phyloP scores from a whole-genome alignment of 352 stramenopile genomes.

The Halophytophthora batemanensis region DNA sequence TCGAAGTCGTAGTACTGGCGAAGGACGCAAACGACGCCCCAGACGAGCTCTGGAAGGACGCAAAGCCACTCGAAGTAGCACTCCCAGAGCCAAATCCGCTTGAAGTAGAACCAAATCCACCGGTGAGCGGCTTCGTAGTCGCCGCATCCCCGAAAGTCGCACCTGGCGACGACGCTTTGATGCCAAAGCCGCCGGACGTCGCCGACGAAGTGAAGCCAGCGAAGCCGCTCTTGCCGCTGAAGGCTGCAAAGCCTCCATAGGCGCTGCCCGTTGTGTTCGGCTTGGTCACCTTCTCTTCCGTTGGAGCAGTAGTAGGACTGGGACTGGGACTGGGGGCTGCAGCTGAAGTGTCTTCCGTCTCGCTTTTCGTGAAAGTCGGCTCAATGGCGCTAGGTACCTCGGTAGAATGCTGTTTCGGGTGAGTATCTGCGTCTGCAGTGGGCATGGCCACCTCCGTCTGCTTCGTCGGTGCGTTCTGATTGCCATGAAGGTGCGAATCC shows the following conservation, averaged over 20 bases:
- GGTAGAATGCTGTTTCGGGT: too few species aligned
- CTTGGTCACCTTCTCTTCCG: constrained; percentile 15
- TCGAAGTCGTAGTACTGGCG: too few species aligned
- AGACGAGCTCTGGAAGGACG: constrained; percentile 44
- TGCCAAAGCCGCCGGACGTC: constrained; percentile 21
- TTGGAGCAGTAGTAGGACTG: too few species aligned
- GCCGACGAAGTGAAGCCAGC: constrained; percentile 32
- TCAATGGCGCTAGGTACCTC: too few species aligned
- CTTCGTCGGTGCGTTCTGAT: too few species aligned
- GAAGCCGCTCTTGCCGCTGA: constrained; percentile 50
- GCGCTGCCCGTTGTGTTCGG: constrained; percentile 33
- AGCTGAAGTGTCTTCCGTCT: constrained; percentile 4
- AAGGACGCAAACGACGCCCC: too few species aligned
- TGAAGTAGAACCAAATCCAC: constrained; percentile 9
- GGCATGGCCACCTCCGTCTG: too few species aligned
- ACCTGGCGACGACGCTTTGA: constrained; percentile 11
- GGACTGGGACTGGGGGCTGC: constrained; percentile 1
- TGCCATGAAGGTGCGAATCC: too few species aligned
- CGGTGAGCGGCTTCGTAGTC: constrained; percentile 1
- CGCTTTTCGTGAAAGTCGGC: too few species aligned
- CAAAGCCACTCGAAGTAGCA: constrained; percentile 41
- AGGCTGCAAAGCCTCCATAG: constrained; percentile 51
- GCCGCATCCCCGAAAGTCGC: not conserved
- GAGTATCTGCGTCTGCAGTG: too few species aligned
- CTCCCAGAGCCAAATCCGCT: constrained; percentile 23